Conservation (phyloP, 73 alveolate species). For the Paramecium pentaurelia region DNA sequence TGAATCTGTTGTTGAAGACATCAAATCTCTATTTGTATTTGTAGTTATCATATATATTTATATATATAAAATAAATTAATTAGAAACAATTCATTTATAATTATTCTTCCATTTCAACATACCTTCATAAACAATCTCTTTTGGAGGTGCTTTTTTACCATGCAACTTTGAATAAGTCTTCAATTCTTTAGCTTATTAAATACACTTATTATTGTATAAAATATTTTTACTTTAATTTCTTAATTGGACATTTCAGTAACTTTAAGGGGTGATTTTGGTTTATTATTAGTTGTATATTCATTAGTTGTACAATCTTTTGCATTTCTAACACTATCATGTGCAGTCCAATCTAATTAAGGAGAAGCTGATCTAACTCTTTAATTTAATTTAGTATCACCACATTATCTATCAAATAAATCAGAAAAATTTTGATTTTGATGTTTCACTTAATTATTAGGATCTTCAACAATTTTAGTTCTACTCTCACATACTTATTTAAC, state of each 20-base stretch:
- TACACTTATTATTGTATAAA: background rate
- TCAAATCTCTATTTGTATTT: constrained; percentile 20
- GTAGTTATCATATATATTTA: background rate
- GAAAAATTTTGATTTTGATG: background rate
- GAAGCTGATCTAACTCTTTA: background rate
- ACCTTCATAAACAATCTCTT: background rate
- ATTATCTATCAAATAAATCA: background rate
- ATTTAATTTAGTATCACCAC: background rate
- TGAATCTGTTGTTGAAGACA: background rate
- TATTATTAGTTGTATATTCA: background rate
- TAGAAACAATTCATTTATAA: background rate
- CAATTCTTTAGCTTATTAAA: background rate
- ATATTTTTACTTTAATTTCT: background rate
- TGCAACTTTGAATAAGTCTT: background rate
- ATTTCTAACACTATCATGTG: background rate
- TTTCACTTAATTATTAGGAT: background rate
- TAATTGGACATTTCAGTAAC: background rate
- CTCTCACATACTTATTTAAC: background rate
- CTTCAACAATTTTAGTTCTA: background rate
- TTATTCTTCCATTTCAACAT: constrained; percentile 28
- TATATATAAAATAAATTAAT: background rate
- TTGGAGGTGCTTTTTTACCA: background rate
- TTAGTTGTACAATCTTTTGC: background rate
- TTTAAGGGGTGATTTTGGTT: background rate
- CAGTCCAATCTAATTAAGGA: background rate